Percentiles rank a stretch among this genome's conserved stretches.
Evolutionary conservation across 495 filamentous ascomycete species (phyloP).

Genomic region (Neurospora sp.): DNA sequence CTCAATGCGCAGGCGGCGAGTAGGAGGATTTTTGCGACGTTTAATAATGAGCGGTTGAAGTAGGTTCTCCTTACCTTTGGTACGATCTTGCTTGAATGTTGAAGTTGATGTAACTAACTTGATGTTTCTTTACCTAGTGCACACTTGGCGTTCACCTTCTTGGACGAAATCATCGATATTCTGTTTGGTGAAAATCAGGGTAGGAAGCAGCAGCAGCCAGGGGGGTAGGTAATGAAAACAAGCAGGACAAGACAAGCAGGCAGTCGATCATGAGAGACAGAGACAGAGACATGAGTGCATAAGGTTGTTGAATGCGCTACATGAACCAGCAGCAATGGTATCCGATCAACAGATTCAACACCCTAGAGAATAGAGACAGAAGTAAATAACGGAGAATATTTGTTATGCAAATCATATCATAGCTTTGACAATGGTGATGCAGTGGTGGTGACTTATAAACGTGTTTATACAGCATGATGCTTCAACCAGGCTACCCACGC

Average conservation of each 20-base stretch:
- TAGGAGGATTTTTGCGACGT: constrained; percentile 65
- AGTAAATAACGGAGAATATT: neutral
- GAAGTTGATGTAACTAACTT: constrained; percentile 3
- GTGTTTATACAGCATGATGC: neutral
- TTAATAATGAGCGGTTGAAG: constrained; percentile 71
- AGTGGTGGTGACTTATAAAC: neutral
- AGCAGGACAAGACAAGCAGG: neutral
- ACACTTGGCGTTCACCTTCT: constrained; percentile 64
- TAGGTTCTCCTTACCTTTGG: constrained; percentile 24
- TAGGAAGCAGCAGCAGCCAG: neutral
- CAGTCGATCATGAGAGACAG: neutral
- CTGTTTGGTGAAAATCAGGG: constrained; percentile 46
- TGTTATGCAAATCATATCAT: neutral
- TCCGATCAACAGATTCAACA: neutral
- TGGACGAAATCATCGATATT: constrained; percentile 68
- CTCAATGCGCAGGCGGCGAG: constrained; percentile 78
- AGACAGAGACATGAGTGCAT: neutral
- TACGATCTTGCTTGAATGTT: neutral
- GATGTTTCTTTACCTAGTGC: constrained; percentile 35
- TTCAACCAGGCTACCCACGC: neutral
- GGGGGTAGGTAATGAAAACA: neutral
- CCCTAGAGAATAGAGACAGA: neutral
- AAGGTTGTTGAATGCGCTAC: neutral
- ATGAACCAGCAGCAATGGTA: neutral
- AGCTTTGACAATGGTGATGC: neutral